These are phyloP conservation scores for Flammula alnicola DNA, from an alignment of 1,284 basidiomycete species.

Conservation along the genomic window DNA sequence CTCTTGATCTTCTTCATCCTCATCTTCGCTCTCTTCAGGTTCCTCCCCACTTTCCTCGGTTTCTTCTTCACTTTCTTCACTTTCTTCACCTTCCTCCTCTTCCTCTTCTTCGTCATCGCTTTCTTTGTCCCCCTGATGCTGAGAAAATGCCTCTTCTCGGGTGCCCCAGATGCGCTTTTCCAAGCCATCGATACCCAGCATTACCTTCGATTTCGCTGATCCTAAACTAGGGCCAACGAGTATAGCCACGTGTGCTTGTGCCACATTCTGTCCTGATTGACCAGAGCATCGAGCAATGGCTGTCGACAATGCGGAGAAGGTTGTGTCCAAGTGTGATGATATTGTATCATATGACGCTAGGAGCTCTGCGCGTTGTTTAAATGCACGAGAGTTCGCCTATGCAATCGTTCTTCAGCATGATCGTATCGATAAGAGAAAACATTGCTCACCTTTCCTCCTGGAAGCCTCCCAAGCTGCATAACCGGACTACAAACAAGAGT, in stretches of 20 bases:
- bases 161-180: constrained; percentile 61
- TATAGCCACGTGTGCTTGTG: constrained; percentile 57
- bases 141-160: constrained; percentile 35
- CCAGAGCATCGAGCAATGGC: constrained; percentile 49
- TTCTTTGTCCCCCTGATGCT: constrained; percentile 18
- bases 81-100: constrained; percentile 4
- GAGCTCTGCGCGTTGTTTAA: constrained; percentile 63
- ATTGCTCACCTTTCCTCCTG: constrained; percentile 40
- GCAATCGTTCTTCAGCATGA: not conserved
- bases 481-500: constrained; percentile 53
- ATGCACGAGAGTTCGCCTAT: constrained; percentile 48
- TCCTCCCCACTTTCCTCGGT: constrained; percentile 25
- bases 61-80: constrained; percentile 25
- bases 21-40: constrained; percentile 24
- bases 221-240: constrained; percentile 67
- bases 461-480: constrained; percentile 59
- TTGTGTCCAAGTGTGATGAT: constrained; percentile 72
- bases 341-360: constrained; percentile 69
- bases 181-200: constrained; percentile 67
- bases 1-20: constrained; percentile 27
- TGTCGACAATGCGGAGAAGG: constrained; percentile 70
- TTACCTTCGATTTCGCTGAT: constrained; percentile 59
- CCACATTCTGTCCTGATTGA: constrained; percentile 1
- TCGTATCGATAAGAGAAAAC: not conserved
- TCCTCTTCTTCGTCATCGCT: constrained; percentile 16